Conservation (phyloP, 306 rosid genomes). For the Nissolia schottii region DNA sequence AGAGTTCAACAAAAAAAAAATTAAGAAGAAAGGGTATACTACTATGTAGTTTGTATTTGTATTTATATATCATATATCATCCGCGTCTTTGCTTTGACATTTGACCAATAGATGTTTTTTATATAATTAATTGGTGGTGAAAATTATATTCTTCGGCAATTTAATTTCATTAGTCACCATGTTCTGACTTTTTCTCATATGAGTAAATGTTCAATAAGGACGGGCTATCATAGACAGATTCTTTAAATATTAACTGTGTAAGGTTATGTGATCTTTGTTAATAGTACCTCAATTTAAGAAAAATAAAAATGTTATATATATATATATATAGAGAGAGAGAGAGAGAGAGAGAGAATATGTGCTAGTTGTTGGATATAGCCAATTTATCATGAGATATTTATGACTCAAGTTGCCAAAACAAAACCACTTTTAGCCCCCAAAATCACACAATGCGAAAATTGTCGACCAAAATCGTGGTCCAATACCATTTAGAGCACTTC, state of each 20-base stretch:
- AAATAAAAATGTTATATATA: too few species aligned
- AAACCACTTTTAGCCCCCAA: too few species aligned
- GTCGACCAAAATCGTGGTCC: too few species aligned
- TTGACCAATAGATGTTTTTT: not conserved
- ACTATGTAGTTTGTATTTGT: not conserved
- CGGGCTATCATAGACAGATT: not conserved
- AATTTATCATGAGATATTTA: too few species aligned
- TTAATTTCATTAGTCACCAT: not conserved
- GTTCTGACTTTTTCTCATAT: not conserved
- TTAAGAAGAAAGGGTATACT: not conserved
- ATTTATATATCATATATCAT: not conserved
- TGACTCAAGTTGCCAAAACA: too few species aligned
- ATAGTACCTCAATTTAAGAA: too few species aligned
- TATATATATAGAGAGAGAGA: too few species aligned
- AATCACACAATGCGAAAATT: too few species aligned
- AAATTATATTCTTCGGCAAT: too few species aligned
- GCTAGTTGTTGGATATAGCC: too few species aligned
- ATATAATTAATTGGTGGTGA: not conserved
- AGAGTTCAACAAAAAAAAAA: not conserved
- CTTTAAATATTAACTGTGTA: not conserved
- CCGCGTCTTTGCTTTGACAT: not conserved
- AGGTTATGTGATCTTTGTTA: not conserved
- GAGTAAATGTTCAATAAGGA: not conserved
- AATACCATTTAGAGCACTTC: not conserved
- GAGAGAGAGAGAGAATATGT: too few species aligned